Base-by-base conservation (phyloP, 192 early-diverging fungal genomes). In the Gaertneriomyces semiglobifer region DNA sequence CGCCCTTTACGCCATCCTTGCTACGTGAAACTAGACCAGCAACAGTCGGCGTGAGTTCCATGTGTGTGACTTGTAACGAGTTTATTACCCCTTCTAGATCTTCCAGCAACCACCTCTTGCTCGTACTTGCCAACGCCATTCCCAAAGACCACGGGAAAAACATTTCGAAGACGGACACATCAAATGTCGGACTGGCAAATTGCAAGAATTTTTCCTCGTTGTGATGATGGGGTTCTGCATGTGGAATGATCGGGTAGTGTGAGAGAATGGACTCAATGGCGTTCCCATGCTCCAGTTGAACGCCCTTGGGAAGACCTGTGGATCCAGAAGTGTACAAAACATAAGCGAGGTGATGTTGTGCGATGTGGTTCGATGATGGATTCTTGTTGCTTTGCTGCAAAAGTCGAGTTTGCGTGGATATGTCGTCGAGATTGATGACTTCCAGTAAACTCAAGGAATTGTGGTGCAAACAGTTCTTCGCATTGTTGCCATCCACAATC, bases 261-360 rank as follows among this genome's bases (percentile, higher is more conserved):
- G 56, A n/a, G 14, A 65, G 19, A 41, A 62, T 68, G n/a, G 33
- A 33, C n/a, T 67, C n/a, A 20, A 70, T 19, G 65, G 65, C 65
- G 51, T 52, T 39, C 12, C 38, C 6, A 45, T 75, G 71, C 6
- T 40, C 20, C 42, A 75, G 60, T 43, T 73, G 16, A 4, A 75
- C 71, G 42, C 75, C 75, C 40, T 79, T 79, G 4, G 77, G 77
- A 42, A 65, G 52, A 18, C 77, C 77, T 8, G 75, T 79, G n/a
- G 76, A 74, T 6, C 77, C 77, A 8, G 71, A 74, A 8, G 77
- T 79, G 62, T 70, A 79, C 8, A 78, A 44, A n/a, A 65, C 60
- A 53, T 78, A 79, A 6, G 77, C 75, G 11, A 69, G 66, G 73
- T 79, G 40, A 39, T 57, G 55, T 14, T 16, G 16, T 4, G 38